Evolutionary conservation across 2,329 filamentous ascomycete genomes (phyloP).

Genomic region (Cryphonectria japonica): DNA sequence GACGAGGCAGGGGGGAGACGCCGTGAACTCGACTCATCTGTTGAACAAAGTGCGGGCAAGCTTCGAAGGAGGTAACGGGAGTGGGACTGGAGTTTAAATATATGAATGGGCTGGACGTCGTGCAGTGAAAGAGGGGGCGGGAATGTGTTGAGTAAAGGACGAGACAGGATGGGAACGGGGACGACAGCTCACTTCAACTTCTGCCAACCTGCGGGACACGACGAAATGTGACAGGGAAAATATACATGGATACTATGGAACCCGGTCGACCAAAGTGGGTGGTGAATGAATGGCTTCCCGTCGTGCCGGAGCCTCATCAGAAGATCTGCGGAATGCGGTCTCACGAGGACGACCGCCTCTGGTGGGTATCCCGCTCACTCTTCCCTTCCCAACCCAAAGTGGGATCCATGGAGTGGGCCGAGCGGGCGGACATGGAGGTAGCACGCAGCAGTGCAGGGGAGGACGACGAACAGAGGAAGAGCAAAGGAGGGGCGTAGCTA

Average conservation of each 20-base stretch:
- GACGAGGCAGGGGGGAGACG: not conserved
- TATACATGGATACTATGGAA: not conserved
- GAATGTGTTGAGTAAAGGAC: not conserved
- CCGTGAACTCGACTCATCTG: not conserved
- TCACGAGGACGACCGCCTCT: not conserved
- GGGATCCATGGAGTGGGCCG: not conserved
- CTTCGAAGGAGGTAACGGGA: not conserved
- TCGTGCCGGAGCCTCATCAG: not conserved
- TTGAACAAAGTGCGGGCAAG: not conserved
- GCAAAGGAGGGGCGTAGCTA: not conserved
- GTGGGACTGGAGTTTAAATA: not conserved
- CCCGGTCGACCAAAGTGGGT: not conserved
- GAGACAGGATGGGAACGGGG: not conserved
- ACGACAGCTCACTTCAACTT: conserved; percentile 7
- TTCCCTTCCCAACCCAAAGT: not conserved
- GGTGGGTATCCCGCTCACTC: not conserved
- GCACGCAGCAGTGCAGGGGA: too few relatives aligned
- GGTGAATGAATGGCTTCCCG: conserved; percentile 1
- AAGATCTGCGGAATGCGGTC: not conserved
- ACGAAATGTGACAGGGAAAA: not conserved
- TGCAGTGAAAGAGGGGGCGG: not conserved
- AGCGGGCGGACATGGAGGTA: not conserved
- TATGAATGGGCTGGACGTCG: not conserved
- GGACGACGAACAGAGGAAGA: not conserved
- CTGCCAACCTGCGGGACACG: not conserved